These are phyloP conservation scores for Diplodia mutila DNA, from an alignment of 2,329 filamentous ascomycete genomes.

Conservation along the genomic window DNA sequence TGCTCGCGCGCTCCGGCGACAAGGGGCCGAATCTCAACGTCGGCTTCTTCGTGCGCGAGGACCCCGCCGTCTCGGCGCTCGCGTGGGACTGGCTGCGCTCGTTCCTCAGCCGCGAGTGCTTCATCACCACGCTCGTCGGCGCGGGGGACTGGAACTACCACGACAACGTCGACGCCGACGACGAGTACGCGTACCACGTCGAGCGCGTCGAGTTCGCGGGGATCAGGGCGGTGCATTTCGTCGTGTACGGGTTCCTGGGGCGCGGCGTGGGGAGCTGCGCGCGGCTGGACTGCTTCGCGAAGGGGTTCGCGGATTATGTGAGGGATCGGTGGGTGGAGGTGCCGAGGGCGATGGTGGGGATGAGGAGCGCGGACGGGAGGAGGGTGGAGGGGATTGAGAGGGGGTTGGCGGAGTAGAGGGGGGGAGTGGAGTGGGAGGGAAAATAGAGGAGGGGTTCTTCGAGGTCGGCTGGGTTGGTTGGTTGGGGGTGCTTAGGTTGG, in stretches of 20 bases:
- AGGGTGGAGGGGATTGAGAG: background rate
- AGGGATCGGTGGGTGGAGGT: conserved; percentile 1
- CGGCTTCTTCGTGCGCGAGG: conserved; percentile 40
- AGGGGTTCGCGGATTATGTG: conserved; percentile 2
- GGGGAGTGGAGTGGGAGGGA: background rate
- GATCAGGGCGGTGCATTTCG: conserved; percentile 41
- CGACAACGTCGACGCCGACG: no score
- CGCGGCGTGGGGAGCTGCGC: conserved; percentile 30
- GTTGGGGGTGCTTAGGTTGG: no score
- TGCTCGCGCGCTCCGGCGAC: conserved; percentile 49
- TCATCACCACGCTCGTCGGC: conserved; percentile 31
- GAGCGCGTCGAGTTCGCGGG: conserved; percentile 40
- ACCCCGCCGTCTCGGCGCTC: conserved; percentile 29
- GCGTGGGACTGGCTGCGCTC: conserved; percentile 39
- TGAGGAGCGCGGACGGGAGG: background rate
- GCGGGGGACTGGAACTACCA: conserved; percentile 32
- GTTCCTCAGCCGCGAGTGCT: conserved; percentile 28
- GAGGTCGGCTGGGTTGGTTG: no score
- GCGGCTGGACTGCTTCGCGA: background rate
- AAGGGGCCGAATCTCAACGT: conserved; percentile 44
- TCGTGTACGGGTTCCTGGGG: conserved; percentile 44
- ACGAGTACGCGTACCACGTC: conserved; percentile 30
- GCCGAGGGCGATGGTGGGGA: background rate
- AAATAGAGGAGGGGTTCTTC: background rate
- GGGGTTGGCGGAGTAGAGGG: background rate